These are phyloP conservation scores for Phenoliferia sp. DNA, from an alignment of 1,284 basidiomycete species.

Conservation along the genomic window DNA sequence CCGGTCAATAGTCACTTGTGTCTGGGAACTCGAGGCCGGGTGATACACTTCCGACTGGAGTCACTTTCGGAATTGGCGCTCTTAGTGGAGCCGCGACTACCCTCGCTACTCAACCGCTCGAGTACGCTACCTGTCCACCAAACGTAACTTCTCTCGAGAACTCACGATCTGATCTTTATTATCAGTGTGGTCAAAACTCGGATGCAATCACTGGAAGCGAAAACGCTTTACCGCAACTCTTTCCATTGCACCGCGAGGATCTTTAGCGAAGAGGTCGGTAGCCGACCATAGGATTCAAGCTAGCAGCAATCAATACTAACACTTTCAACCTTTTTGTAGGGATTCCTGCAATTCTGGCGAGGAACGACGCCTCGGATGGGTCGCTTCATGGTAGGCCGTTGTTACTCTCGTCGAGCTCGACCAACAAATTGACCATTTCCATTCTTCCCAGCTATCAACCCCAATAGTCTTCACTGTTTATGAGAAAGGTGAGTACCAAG, in stretches of 20 bases:
- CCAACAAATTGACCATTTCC: background rate
- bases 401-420: background rate
- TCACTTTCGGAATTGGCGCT: constrained; percentile 92
- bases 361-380: constrained; percentile 86
- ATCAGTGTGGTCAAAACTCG: constrained; percentile 89
- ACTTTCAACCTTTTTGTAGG: constrained; percentile 5
- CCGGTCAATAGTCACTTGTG: constrained; percentile 72
- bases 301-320: background rate
- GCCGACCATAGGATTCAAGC: background rate
- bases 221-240: constrained; percentile 78
- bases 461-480: constrained; percentile 95
- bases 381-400: constrained; percentile 65
- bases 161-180: background rate
- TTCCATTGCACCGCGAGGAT: constrained; percentile 92
- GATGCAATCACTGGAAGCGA: constrained; percentile 88
- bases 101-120: constrained; percentile 84
- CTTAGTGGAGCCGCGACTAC: constrained; percentile 92
- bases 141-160: background rate
- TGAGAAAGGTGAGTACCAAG: constrained; percentile 52
- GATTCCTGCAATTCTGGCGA: constrained; percentile 68
- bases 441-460: constrained; percentile 65
- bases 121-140: constrained; percentile 50
- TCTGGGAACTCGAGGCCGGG: constrained; percentile 78
- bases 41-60: constrained; percentile 73
- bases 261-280: constrained; percentile 51